Conservation (phyloP, 2,329 filamentous ascomycete species). For the Lojkania enalia region DNA sequence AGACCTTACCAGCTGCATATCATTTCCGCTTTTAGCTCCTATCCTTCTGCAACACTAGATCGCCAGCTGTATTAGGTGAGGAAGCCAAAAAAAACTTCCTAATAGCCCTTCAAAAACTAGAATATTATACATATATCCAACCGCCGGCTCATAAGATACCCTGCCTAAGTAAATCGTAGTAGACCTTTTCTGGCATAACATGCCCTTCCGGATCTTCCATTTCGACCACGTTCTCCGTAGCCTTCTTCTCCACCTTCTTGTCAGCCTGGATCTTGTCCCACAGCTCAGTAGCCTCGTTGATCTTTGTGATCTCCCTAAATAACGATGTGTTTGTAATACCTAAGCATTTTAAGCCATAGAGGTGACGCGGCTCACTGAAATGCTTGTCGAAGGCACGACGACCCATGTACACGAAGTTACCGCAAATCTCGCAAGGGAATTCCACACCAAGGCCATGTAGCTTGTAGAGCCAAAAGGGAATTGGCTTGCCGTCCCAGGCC, state of each 20-base stretch:
- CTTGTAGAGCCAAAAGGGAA: conserved; percentile 98
- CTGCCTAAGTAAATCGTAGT: conserved; percentile 91
- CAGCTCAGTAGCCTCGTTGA: conserved; percentile 82
- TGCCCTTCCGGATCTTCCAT: conserved; percentile 99
- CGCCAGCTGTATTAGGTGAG: too few species aligned
- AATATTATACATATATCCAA: too few species aligned
- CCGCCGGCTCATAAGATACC: conserved; percentile 65
- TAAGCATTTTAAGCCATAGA: conserved; percentile 90
- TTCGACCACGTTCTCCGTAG: conserved; percentile 85
- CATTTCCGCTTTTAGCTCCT: too few species aligned
- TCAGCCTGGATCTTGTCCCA: conserved; percentile 94
- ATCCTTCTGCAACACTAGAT: too few species aligned
- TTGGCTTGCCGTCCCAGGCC: conserved; percentile 98
- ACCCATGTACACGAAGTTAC: conserved; percentile 99
- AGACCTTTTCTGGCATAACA: conserved; percentile 99
- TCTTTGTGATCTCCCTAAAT: conserved; percentile 91
- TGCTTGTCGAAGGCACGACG: conserved; percentile 96
- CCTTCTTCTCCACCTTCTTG: conserved; percentile 74
- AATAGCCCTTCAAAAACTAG: too few species aligned
- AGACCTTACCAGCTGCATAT: too few species aligned
- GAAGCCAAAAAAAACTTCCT: too few species aligned
- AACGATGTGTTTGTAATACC: conserved; percentile 90
- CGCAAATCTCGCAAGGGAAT: conserved; percentile 94
- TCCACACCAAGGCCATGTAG: conserved; percentile 93
- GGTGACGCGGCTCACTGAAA: conserved; percentile 90